Conservation (phyloP, 352 stramenopile species). For the Phytophthora pinifolia region DNA sequence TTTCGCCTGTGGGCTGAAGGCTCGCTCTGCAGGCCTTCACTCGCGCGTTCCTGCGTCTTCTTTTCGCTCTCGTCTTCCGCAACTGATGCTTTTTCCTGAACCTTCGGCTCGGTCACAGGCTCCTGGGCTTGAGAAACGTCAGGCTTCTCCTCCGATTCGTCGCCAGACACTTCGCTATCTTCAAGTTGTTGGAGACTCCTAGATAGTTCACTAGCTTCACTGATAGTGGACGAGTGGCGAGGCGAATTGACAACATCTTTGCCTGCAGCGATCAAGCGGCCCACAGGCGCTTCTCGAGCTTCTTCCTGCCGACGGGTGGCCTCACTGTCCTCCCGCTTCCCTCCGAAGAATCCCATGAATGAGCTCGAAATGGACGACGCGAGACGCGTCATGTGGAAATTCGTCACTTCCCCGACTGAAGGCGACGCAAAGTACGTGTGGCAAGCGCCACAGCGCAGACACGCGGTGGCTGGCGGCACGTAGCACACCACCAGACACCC, state of each 20-base stretch:
- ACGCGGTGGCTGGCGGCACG: conserved; percentile 72
- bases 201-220: conserved; percentile 31
- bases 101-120: neutral
- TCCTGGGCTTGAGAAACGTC: conserved; percentile 13
- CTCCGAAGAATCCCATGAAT: conserved; percentile 70
- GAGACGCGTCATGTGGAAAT: conserved; percentile 81
- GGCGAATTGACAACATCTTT: conserved; percentile 42
- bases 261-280: conserved; percentile 62
- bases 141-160: conserved; percentile 35
- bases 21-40: conserved; percentile 1
- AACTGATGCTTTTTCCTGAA: neutral
- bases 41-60: neutral
- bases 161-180: conserved; percentile 25
- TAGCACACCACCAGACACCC: conserved; percentile 73
- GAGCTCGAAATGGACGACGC: conserved; percentile 78
- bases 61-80: conserved; percentile 7
- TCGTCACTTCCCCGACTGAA: conserved; percentile 75
- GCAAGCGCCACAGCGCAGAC: conserved; percentile 75
- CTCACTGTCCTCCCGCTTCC: conserved; percentile 32
- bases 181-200: conserved; percentile 31
- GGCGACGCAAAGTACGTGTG: conserved; percentile 86
- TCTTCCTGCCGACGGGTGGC: conserved; percentile 30
- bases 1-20: neutral
- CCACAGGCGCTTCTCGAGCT: conserved; percentile 49
- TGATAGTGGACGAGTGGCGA: conserved; percentile 29